Base-by-base conservation (phyloP, 768 basidiomycete genomes). In the Cyclocybe cylindracea region DNA sequence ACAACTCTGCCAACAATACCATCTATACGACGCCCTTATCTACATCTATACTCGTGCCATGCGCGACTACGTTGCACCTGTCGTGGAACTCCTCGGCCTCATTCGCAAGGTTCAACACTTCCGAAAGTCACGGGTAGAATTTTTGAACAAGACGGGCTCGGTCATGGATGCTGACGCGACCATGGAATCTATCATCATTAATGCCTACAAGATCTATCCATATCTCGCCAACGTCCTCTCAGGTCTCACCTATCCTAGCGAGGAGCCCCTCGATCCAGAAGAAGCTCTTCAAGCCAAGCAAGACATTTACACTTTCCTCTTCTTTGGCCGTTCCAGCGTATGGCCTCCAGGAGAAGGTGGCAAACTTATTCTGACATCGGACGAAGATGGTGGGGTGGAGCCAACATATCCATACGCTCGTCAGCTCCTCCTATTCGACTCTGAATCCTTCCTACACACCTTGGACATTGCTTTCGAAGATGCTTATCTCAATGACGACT, bases 391-490 rank as follows among this genome's bases (percentile, higher is more conserved):
- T 7, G 86, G 85, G 0, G 66, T 77, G 9, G 93, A 94, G 63
- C 89, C 88, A 34, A 88, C 92, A 0, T 97, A 94, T 61, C 96
- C 94, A 2, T 97, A 98, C 59, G 82, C 88, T 24, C 85, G 89
- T 6, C 76, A 91, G 10, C 74, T 98, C 1, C 78, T 98, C 6
- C 83, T 78, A 6, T 96, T 95, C 64, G 94, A 98, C 64, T 80
- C 96, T 8, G 97, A 99, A 68, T 90, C 93, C 0, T 90, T 95
- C 65, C 83, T 99, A 8, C 94, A 99, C 65, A 85, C 90, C 2
- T 76, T 99, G 54, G 97, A 99, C 67, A 85, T 94, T 53, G 94
- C 91, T 1, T 96, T 98, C 59, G 97, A 99, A 67, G 94, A 98
- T 59, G 68, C 86, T 1, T 96, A 89, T 71, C 81, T 98, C 32